phyloP scores from a whole-genome alignment of 2,329 filamentous ascomycete genomes.

The Xylaria arbuscula region DNA sequence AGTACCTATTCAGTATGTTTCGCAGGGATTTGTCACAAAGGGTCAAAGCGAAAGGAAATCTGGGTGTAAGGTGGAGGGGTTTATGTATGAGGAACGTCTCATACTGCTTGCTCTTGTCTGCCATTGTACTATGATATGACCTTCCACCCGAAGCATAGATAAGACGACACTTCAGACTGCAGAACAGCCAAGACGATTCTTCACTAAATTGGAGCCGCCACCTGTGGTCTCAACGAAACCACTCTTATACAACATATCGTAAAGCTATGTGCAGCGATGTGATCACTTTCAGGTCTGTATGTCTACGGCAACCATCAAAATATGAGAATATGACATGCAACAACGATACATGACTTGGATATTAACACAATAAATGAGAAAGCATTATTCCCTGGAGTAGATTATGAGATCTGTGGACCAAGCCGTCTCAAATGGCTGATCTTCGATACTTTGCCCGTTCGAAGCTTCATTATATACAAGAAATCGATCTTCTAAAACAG shows the following conservation, averaged over 20 bases:
- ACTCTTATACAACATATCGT: not conserved
- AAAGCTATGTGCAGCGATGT: not conserved
- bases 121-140: not conserved
- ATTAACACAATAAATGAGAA: conserved; percentile 6
- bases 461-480: conserved; percentile 45
- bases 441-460: conserved; percentile 24
- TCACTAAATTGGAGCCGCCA: not conserved
- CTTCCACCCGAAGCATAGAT: not conserved
- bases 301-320: not conserved
- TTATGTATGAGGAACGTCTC: conserved; percentile 36
- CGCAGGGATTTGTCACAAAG: conserved; percentile 34
- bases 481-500: conserved; percentile 42
- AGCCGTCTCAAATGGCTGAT: conserved; percentile 25
- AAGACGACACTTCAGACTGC: not conserved
- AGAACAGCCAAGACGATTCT: not conserved
- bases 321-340: not conserved
- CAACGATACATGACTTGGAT: not conserved
- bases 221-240: not conserved
- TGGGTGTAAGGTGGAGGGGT: not conserved
- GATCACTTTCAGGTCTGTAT: not conserved
- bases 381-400: conserved; percentile 23
- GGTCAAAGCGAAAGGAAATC: conserved; percentile 35
- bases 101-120: conserved; percentile 28
- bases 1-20: conserved; percentile 11
- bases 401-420: conserved; percentile 26